These are phyloP conservation scores for Cymbopogon citratus DNA, from an alignment of 176 grass and related monocot genomes.

Conservation along the genomic window DNA sequence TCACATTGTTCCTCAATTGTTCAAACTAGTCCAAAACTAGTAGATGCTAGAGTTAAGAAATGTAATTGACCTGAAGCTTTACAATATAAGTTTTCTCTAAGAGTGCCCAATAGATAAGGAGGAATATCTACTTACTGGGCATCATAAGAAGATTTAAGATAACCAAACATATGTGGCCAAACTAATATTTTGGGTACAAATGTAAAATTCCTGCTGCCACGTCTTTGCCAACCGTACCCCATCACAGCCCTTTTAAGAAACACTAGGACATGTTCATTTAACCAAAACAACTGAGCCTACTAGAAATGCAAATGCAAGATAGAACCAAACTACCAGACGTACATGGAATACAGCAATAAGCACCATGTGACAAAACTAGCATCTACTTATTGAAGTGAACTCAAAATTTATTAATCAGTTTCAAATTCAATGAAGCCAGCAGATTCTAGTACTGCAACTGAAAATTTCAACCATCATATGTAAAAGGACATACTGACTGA, in stretches of 20 bases:
- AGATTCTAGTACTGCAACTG: neutral
- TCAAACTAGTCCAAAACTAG: neutral
- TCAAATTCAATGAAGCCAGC: neutral
- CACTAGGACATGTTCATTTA: neutral
- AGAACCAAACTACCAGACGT: neutral
- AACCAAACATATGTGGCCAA: neutral
- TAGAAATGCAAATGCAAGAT: constrained; percentile 4
- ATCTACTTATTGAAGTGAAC: neutral
- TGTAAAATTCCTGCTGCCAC: neutral
- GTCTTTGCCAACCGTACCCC: neutral
- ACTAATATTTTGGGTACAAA: neutral
- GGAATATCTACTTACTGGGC: neutral
- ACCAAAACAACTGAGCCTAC: neutral
- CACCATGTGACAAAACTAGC: neutral
- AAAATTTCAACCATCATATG: neutral
- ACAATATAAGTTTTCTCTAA: neutral
- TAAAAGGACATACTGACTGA: neutral
- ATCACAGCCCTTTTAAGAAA: neutral
- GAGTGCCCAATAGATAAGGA: neutral
- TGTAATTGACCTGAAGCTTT: neutral
- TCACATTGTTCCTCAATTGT: neutral
- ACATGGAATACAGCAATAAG: neutral
- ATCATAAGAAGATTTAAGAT: neutral
- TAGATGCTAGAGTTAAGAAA: neutral
- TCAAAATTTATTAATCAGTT: neutral